Evolutionary conservation across 306 rosid species (phyloP).

Genomic region (Abrus pulchellus): DNA sequence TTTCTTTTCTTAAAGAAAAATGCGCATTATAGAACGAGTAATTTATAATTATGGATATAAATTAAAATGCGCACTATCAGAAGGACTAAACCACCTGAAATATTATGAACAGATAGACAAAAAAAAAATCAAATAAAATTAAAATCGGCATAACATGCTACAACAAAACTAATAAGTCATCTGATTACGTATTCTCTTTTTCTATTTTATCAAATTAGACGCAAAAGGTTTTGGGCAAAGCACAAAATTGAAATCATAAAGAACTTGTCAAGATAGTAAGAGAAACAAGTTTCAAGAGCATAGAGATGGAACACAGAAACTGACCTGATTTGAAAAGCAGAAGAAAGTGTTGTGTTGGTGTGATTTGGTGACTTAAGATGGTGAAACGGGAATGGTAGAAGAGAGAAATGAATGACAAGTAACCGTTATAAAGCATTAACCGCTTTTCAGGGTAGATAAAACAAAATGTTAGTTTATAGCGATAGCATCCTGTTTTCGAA

Average conservation of each 20-base stretch:
- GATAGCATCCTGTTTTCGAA: constrained; percentile 18
- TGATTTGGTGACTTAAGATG: constrained; percentile 13
- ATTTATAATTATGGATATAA: not conserved
- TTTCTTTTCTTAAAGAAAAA: not conserved
- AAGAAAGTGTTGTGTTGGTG: constrained; percentile 28
- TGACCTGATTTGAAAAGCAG: constrained; percentile 54
- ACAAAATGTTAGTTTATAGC: not conserved
- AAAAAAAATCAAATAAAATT: not conserved
- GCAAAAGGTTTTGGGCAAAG: not conserved
- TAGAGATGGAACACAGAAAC: constrained; percentile 41
- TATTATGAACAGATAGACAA: not conserved
- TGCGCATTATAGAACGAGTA: not conserved
- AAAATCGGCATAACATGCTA: not conserved
- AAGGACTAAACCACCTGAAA: not conserved
- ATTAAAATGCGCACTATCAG: not conserved
- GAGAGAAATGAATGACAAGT: constrained; percentile 32
- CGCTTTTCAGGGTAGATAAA: constrained; percentile 5
- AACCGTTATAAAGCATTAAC: constrained; percentile 46
- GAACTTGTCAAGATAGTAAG: constrained; percentile 11
- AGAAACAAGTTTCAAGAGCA: constrained; percentile 40
- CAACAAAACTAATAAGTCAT: not conserved
- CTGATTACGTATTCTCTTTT: not conserved
- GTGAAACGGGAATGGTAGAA: constrained; percentile 19
- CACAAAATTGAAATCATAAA: not conserved
- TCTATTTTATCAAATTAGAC: not conserved